Evolutionary conservation across 768 basidiomycete genomes (phyloP).

Genomic region (Pulveroboletus sp.): DNA sequence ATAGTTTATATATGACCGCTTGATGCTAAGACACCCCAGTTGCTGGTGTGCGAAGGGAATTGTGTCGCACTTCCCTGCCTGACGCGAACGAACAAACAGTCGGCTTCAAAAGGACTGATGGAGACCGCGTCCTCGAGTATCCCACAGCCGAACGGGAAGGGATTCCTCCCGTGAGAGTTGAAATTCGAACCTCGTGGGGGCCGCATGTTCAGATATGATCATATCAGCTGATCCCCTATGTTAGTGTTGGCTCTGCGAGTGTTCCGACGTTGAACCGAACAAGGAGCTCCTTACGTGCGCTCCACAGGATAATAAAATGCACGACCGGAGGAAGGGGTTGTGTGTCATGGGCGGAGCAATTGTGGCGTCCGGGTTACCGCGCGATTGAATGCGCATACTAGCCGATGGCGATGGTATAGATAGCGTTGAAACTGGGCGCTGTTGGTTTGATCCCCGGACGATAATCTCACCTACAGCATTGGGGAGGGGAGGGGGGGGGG

Average conservation of each 20-base stretch:
- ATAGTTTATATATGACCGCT: conserved; percentile 1
- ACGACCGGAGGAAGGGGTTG: neutral
- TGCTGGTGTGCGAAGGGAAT: neutral
- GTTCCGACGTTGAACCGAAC: neutral
- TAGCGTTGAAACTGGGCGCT: conserved; percentile 4
- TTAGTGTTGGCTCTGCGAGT: conserved; percentile 5
- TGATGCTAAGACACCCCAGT: neutral
- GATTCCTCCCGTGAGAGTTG: conserved; percentile 8
- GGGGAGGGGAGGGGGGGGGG: too few species aligned
- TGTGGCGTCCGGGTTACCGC: neutral
- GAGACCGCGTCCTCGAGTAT: neutral
- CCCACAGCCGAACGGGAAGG: conserved; percentile 3
- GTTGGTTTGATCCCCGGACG: conserved; percentile 4
- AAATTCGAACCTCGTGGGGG: conserved; percentile 22
- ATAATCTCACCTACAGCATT: conserved; percentile 11
- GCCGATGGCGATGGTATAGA: conserved; percentile 15
- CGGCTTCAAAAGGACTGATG: conserved; percentile 16
- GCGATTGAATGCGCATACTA: conserved; percentile 4
- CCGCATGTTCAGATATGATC: conserved; percentile 21
- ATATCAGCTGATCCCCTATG: conserved; percentile 13
- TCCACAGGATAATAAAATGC: neutral
- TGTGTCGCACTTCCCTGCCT: neutral
- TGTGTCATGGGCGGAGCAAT: neutral
- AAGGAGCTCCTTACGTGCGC: conserved; percentile 5
- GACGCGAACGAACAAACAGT: neutral